Conservation (phyloP, 805 yeast species). For the Zygosaccharomyces gambellarensis region DNA sequence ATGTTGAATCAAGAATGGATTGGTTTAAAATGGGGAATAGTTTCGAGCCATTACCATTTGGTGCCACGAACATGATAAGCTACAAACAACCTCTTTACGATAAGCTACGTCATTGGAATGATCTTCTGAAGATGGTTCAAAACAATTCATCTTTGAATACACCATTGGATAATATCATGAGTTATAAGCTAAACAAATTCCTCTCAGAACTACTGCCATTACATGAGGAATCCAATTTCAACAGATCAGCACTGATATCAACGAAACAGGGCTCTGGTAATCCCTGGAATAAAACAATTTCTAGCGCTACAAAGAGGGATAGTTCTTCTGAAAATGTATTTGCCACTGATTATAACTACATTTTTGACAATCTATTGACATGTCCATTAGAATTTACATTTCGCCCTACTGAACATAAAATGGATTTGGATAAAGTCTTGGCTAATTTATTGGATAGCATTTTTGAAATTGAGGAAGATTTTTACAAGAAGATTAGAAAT, state of each 20-base stretch:
- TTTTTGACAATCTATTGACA: constrained; percentile 19
- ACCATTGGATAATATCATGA: constrained; percentile 24
- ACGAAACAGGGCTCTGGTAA: constrained; percentile 17
- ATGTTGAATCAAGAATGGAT: constrained; percentile 27
- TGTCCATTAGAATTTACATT: constrained; percentile 23
- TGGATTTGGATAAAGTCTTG: constrained; percentile 17
- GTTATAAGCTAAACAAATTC: constrained; percentile 23
- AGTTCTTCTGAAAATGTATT: constrained; percentile 13
- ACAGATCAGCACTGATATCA: constrained; percentile 24
- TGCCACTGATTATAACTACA: constrained; percentile 20
- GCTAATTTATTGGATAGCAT: constrained; percentile 19
- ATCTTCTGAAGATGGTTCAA: constrained; percentile 16
- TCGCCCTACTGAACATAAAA: constrained; percentile 13
- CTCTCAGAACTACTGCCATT: constrained; percentile 27
- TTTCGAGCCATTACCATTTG: constrained; percentile 12
- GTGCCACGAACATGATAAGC: constrained; percentile 28
- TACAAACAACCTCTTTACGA: constrained; percentile 31
- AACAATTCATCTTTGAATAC: constrained; percentile 25
- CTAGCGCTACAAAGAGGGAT: constrained; percentile 16
- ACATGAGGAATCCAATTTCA: constrained; percentile 29
- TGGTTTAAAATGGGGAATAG: constrained; percentile 28
- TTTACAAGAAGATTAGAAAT: constrained; percentile 15
- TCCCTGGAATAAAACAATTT: constrained; percentile 18
- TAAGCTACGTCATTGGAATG: constrained; percentile 32
- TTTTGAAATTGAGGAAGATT: constrained; percentile 23